Evolutionary conservation across 352 stramenopile species (phyloP).

Genomic region (Lagenidium giganteum): DNA sequence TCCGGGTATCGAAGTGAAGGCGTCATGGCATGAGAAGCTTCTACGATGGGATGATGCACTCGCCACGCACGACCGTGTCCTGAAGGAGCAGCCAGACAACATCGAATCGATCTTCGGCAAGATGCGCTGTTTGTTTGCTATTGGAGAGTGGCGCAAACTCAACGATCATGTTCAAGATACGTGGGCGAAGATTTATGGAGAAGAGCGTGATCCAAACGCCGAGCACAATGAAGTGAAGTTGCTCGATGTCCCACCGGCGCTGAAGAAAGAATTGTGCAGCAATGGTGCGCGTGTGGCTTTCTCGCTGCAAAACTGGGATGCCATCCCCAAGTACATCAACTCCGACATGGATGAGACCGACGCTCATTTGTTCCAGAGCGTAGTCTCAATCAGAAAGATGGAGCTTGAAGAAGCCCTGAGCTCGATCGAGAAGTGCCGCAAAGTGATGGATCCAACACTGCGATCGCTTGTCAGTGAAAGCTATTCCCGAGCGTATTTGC

Average conservation of each 20-base stretch:
- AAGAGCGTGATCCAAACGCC: slow-evolving; percentile 16
- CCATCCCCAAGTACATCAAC: slow-evolving; percentile 83
- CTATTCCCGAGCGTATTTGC: slow-evolving; percentile 95
- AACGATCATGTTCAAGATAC: slow-evolving; percentile 90
- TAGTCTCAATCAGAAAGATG: slow-evolving; percentile 93
- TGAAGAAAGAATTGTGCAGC: slow-evolving; percentile 85
- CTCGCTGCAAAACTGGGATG: slow-evolving; percentile 81
- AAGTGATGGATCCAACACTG: slow-evolving; percentile 96
- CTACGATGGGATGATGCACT: slow-evolving; percentile 97
- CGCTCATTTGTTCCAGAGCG: slow-evolving; percentile 80
- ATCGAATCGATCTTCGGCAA: slow-evolving; percentile 97
- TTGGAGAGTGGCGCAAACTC: slow-evolving; percentile 96
- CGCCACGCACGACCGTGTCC: slow-evolving; percentile 88
- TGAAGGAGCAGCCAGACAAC: slow-evolving; percentile 70
- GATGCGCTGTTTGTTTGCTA: slow-evolving; percentile 98
- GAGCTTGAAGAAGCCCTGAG: slow-evolving; percentile 90
- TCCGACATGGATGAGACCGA: slow-evolving; percentile 86
- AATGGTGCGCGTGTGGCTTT: slow-evolving; percentile 77
- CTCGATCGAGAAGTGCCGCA: slow-evolving; percentile 92
- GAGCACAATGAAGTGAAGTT: slow-evolving; percentile 41
- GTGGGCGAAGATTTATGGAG: slow-evolving; percentile 83
- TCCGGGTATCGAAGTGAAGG: slow-evolving; percentile 84
- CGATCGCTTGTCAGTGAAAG: slow-evolving; percentile 96
- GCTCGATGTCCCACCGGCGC: slow-evolving; percentile 69
- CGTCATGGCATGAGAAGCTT: slow-evolving; percentile 98